Evolutionary conservation across 2,329 filamentous ascomycete genomes (phyloP).

Genomic region (Colletotrichum acutatum): DNA sequence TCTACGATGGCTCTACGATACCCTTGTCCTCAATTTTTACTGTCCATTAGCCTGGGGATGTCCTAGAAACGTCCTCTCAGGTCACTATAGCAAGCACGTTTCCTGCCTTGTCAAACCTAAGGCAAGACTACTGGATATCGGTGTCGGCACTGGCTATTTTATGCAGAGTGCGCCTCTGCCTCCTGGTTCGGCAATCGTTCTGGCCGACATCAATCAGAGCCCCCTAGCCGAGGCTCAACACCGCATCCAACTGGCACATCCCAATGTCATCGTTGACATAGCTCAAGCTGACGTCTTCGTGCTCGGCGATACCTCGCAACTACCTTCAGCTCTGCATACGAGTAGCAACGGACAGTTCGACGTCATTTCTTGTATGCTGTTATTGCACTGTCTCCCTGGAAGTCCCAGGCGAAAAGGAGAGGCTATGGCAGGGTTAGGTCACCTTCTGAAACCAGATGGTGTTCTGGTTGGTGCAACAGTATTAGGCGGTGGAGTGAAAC

Average conservation of each 20-base stretch:
- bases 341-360: neutral
- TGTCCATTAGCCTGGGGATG: conserved; percentile 13
- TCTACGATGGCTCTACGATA: conserved; percentile 4
- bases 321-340: too few relatives aligned
- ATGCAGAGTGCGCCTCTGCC: neutral
- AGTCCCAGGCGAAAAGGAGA: neutral
- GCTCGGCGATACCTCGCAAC: neutral
- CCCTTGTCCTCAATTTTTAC: neutral
- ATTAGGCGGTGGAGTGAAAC: neutral
- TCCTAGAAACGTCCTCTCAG: neutral
- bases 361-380: conserved; percentile 6
- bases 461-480: conserved; percentile 5
- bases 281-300: neutral
- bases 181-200: neutral
- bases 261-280: neutral
- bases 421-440: neutral
- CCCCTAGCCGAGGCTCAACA: neutral
- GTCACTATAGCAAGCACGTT: conserved; percentile 1
- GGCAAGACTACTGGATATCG: conserved; percentile 11
- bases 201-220: neutral
- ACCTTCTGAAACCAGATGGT: neutral
- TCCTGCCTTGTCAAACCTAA: neutral
- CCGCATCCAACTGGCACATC: neutral
- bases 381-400: neutral
- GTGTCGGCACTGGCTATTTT: conserved; percentile 13